phyloP scores from a whole-genome alignment of 345 rosid species.

The Dipteronia dyeriana region DNA sequence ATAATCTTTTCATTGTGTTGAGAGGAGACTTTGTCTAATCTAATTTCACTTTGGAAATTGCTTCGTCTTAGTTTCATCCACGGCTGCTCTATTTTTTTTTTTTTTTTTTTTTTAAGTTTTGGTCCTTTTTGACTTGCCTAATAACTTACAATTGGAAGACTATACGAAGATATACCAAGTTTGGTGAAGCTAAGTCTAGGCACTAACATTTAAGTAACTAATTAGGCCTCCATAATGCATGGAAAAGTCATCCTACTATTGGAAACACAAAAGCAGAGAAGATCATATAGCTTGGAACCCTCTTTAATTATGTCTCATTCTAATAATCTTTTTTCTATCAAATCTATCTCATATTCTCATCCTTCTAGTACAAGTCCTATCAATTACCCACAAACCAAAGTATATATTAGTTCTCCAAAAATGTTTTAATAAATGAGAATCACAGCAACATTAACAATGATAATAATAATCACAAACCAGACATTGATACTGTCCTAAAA shows the following conservation, averaged over 20 bases:
- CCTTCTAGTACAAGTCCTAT: too few relatives aligned
- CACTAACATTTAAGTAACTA: neutral
- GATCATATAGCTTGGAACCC: constrained; percentile 5
- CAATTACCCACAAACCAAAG: too few relatives aligned
- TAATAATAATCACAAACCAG: neutral
- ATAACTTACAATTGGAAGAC: neutral
- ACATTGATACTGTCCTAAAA: neutral
- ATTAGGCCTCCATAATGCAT: constrained; percentile 17
- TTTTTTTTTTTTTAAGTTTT: too few relatives aligned
- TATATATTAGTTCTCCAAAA: too few relatives aligned
- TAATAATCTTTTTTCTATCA: too few relatives aligned
- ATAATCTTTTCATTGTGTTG: constrained; percentile 11
- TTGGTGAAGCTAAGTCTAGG: constrained; percentile 22
- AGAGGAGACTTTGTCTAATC: neutral
- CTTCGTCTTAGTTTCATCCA: neutral
- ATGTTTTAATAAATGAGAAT: constrained; percentile 13
- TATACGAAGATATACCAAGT: neutral
- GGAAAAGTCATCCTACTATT: constrained; percentile 21
- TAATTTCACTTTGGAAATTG: constrained; percentile 13
- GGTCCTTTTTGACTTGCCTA: neutral
- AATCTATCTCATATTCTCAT: too few relatives aligned
- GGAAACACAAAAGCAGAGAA: constrained; percentile 19
- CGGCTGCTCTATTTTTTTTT: neutral
- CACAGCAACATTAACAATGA: neutral
- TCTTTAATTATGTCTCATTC: neutral